Evolutionary conservation across 2,329 filamentous ascomycete species (phyloP).

Genomic region (Hansfordia pulvinata): DNA sequence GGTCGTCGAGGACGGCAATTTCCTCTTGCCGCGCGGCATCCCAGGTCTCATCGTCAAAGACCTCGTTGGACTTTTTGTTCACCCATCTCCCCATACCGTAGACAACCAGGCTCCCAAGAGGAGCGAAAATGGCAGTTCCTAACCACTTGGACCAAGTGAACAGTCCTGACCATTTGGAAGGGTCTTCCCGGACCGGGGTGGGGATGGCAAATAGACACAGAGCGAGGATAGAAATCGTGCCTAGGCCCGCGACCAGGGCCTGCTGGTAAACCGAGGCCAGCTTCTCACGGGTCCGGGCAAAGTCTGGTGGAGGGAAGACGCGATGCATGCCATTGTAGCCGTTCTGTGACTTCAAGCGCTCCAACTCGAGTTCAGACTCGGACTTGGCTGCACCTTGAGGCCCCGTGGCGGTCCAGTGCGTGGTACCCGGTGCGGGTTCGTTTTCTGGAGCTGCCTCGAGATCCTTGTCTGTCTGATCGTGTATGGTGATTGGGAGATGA

Average conservation of each 20-base stretch:
- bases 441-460: conserved; percentile 28
- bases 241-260: conserved; percentile 22
- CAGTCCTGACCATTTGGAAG: conserved; percentile 3
- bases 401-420: conserved; percentile 23
- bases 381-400: conserved; percentile 23
- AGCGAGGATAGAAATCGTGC: conserved; percentile 16
- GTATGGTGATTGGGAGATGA: conserved; percentile 53
- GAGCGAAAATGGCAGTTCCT: background rate
- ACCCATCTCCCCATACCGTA: conserved; percentile 43
- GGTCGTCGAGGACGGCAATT: conserved; percentile 24
- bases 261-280: conserved; percentile 16
- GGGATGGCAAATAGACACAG: conserved; percentile 10
- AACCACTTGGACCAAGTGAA: too few relatives aligned
- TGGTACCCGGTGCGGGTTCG: conserved; percentile 17
- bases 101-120: conserved; percentile 17
- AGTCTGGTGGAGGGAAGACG: conserved; percentile 34
- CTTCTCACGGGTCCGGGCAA: conserved; percentile 23
- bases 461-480: conserved; percentile 54
- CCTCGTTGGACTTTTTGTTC: conserved; percentile 41
- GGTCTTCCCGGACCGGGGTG: conserved; percentile 9
- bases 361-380: conserved; percentile 20
- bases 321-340: conserved; percentile 25
- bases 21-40: conserved; percentile 44
- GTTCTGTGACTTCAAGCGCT: conserved; percentile 21
- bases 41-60: conserved; percentile 61